A percentile compares a stretch with the other conserved stretches of the same genome.
Conservation (phyloP, 2,329 filamentous ascomycete genomes). For the Claviceps arundinis region DNA sequence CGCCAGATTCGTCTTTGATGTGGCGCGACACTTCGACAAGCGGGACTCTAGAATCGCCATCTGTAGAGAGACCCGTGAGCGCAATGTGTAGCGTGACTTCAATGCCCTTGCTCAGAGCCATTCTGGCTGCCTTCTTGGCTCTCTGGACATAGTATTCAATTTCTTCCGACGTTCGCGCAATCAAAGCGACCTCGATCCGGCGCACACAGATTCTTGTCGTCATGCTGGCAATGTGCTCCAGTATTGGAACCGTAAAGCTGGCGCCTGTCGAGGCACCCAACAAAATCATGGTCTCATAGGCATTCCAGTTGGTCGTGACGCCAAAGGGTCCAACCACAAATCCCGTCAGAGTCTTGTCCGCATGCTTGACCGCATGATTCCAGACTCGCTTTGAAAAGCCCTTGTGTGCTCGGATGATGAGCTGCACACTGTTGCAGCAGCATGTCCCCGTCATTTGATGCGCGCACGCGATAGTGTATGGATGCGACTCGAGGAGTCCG, state of each 20-base stretch:
- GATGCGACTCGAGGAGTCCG: slow-evolving; percentile 42
- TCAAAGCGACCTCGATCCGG: slow-evolving; percentile 38
- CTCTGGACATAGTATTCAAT: slow-evolving; percentile 41
- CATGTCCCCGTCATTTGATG: slow-evolving; percentile 36
- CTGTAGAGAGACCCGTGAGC: slow-evolving; percentile 27
- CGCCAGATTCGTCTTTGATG: not conserved
- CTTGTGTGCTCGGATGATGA: slow-evolving; percentile 40
- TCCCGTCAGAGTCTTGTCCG: slow-evolving; percentile 16
- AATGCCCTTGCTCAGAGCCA: slow-evolving; percentile 29
- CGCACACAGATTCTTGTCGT: slow-evolving; percentile 32
- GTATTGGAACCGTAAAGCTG: slow-evolving; percentile 45
- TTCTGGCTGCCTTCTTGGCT: slow-evolving; percentile 29
- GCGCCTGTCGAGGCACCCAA: slow-evolving; percentile 51
- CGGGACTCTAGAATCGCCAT: slow-evolving; percentile 3
- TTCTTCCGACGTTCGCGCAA: slow-evolving; percentile 38
- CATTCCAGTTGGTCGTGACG: slow-evolving; percentile 39
- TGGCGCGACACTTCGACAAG: slow-evolving; percentile 1
- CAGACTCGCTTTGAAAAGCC: slow-evolving; percentile 46
- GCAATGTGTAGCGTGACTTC: slow-evolving; percentile 40
- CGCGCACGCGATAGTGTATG: slow-evolving; percentile 48
- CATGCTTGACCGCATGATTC: slow-evolving; percentile 26
- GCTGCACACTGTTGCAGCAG: slow-evolving; percentile 45
- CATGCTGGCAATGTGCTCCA: slow-evolving; percentile 37
- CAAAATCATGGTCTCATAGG: slow-evolving; percentile 45
- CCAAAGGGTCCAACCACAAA: slow-evolving; percentile 46